Base-by-base conservation (phyloP, 78 protist genomes). In the Goniomonas avonlea region DNA sequence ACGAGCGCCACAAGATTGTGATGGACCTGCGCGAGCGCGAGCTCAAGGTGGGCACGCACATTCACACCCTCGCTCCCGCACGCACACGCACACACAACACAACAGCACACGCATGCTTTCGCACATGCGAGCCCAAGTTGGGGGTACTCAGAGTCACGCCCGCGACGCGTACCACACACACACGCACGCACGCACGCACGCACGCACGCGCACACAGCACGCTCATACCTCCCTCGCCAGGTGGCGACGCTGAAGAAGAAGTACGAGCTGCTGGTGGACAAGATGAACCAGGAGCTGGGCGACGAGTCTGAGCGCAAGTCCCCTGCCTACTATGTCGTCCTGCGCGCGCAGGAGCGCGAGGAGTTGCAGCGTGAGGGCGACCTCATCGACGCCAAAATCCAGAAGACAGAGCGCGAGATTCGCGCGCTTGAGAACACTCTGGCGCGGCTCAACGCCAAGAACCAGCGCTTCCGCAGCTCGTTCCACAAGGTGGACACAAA, bases 361-460 rank as follows among this genome's bases (percentile, higher is more conserved):
- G 71, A 63, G 71, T 43, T 63, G 43, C 71, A 63, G 71, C 17
- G 17, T 20, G 71, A 63, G 45, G 71, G 71, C 5, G 71, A 63
- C 71, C 37, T 21, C 15, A 39, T 63, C 25, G 71, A 63, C 15
- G 45, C 47, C n/a, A 63, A 38, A 39, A 61, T 61, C 38, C 69
- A 63, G 71, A 63, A 63, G 31, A 43, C 71, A 27, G 71, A 63
- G 71, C 32, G 37, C 47, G 71, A 63, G 71, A 63, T 63, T 43
- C 71, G 71, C 3, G 71, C 71, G 71, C 71, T 63, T n/a, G 71
- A 63, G 45, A 63, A 63, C 71, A 63, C 71, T 17, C 71, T 63
- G 38, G 38, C 71, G 43, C 32, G 37, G 45, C 43, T 63, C 38
- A 63, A 63, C 45, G 71, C 71, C 71, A 63, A 63, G 71, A 63